phyloP scores from a whole-genome alignment of 768 basidiomycete genomes.

The Boletus rubescentipes region DNA sequence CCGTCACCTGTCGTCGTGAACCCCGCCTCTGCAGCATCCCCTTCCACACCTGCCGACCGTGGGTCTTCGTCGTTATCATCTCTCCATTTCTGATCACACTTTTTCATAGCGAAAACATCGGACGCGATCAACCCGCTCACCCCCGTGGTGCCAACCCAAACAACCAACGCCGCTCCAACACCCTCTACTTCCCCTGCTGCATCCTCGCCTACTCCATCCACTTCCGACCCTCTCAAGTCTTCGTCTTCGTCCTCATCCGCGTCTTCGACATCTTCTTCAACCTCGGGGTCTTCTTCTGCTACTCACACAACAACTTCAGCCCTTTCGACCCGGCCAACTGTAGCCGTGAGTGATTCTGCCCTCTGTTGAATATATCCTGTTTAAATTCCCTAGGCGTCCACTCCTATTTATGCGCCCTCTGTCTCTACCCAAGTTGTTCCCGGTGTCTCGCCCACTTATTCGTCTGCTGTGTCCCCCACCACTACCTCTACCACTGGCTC shows the following conservation, averaged over 20 bases:
- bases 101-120: conserved; percentile 2
- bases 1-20: no score
- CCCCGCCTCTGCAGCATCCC: no score
- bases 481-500: conserved; percentile 34
- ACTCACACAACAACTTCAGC: conserved; percentile 5
- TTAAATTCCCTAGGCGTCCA: not conserved
- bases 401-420: not conserved
- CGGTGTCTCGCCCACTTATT: not conserved
- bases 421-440: not conserved
- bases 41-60: not conserved
- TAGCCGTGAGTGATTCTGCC: conserved; percentile 20
- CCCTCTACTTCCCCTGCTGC: conserved; percentile 4
- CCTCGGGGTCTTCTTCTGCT: conserved; percentile 6
- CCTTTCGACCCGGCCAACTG: not conserved
- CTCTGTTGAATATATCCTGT: not conserved
- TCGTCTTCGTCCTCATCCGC: conserved; percentile 8
- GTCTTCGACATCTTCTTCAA: not conserved
- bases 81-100: not conserved
- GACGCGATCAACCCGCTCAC: not conserved
- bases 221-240: conserved; percentile 8
- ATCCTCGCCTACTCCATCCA: not conserved
- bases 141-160: conserved; percentile 1
- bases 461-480: conserved; percentile 9
- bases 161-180: conserved; percentile 18
- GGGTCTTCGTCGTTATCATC: not conserved